Base-by-base conservation (phyloP, 129 eudicot genomes). In the Pittosporum tobira region DNA sequence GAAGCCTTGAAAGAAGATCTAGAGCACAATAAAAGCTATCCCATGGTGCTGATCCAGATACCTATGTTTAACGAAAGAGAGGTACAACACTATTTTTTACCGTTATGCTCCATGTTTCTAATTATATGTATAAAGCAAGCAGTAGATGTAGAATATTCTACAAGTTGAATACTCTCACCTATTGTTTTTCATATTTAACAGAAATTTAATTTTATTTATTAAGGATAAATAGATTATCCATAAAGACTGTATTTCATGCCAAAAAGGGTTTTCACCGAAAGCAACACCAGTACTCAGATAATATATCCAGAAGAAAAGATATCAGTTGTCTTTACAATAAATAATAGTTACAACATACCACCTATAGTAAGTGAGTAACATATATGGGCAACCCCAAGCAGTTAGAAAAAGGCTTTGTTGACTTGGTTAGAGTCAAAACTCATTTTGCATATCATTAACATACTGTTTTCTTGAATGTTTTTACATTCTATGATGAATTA, bases 1-100 rank as follows among this genome's bases (percentile, higher is more conserved):
- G 77, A 87, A 25, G 75, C 79, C 30, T 38, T 83, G 36, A 80
- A 80, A 48, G 80, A 74, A 73, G 96, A 83, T 52, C 71, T 87
- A 16, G 93, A 87, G 73, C 68, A 63, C 24, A 83, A 79, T 66
- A 80, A 65, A 57, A 72, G 70, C 68, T 72, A 75, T 63, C 96
- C 96, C 20, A 83, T 51, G 75, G 93, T 83, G 71, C 62, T 87
- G 75, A 72, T 83, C 59, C 96, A 87, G 51, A 74, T 87, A 51
- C 96, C 96, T 15, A 87, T 87, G 96, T 87, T 27, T 54, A 87
- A 87, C n/a, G 96, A 87, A 67, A 83, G 76, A 65, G 96, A 87
- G 96, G 96, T 87, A 87, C n/a, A 21, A 22, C 13, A 1, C 29
- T 28, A 29, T 2, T 6, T 22, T 47, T 26, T 24, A 42, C 43